These are phyloP conservation scores for Sequoia sempervirens DNA, from an alignment of 75 land plant species.

Conservation along the genomic window DNA sequence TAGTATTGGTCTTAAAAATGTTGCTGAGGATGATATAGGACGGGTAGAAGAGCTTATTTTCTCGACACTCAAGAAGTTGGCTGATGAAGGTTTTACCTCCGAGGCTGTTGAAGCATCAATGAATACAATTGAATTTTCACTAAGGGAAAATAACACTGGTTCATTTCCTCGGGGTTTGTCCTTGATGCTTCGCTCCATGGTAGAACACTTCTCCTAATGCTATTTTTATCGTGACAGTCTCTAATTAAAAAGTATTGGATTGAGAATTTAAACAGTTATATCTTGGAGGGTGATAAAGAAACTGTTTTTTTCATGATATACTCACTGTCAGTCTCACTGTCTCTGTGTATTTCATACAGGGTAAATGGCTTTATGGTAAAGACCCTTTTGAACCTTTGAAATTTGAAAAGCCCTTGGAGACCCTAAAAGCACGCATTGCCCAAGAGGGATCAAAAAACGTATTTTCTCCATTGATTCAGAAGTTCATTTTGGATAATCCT, in stretches of 20 bases:
- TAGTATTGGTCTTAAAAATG: constrained; percentile 90
- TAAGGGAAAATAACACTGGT: constrained; percentile 97
- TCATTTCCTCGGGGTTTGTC: constrained; percentile 97
- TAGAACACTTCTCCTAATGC: constrained; percentile 7
- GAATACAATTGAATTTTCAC: constrained; percentile 99
- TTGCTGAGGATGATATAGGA: constrained; percentile 66
- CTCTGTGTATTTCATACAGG: constrained; percentile 38
- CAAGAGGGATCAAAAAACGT: constrained; percentile 85
- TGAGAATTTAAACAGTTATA: not conserved
- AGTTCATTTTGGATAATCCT: constrained; percentile 80
- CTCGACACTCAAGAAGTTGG: constrained; percentile 68
- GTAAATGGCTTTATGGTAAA: constrained; percentile 95
- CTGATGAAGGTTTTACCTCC: constrained; percentile 81
- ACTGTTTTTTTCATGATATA: not conserved
- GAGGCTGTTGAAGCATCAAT: constrained; percentile 97
- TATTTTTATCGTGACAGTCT: not conserved
- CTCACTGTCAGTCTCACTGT: not conserved
- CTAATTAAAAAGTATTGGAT: not conserved
- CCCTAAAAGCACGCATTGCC: constrained; percentile 71
- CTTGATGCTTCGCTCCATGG: constrained; percentile 97
- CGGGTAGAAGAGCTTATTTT: constrained; percentile 81
- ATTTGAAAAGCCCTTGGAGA: constrained; percentile 86
- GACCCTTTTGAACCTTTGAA: constrained; percentile 96
- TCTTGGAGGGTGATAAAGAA: not conserved
- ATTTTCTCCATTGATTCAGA: constrained; percentile 87